Evolutionary conservation across 495 filamentous ascomycete genomes (phyloP), one percentile per base, ranked within the genome.

Genomic region (Podospora didyma): DNA sequence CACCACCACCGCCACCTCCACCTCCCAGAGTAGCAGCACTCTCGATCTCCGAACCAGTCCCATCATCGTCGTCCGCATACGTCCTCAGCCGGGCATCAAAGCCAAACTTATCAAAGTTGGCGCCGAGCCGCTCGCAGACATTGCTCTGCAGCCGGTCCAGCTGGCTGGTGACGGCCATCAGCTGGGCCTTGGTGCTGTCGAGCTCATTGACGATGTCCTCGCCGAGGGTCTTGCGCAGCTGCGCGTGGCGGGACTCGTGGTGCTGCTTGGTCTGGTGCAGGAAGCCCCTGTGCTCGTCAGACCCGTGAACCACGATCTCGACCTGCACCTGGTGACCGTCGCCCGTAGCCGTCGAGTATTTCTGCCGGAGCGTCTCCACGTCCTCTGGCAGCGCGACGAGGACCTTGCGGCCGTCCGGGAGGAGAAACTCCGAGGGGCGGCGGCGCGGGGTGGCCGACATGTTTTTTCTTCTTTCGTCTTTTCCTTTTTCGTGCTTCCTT

Each of bases 91-190:
- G 75, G 19, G 82, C 82, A 57, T 71, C 70, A 54, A 83, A 85
- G 14, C 82, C 82, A 65, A 78, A 86, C 58, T 79, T 79, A 11
- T 67, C 71, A 62, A 86, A 86, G 60, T 80, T 84, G 23, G 78
- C 77, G 1, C 84, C 19, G 47, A 26, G 68, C 17, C 73, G 62
- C 7, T 79, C 73, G 16, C 74, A 73, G 59, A 79, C 80, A 53
- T 77, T 72, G 5, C 75, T 22, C 20, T 60, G 76, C 47, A 84
- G 64, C 58, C 72, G 68, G 46, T 80, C 74, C n/a, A 86, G 62
- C 62, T 86, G 80, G 3, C 54, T 56, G 34, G 69, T 71, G 20
- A 86, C 62, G 1, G 60, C 59, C 57, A 78, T 76, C 1, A 86
- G 66, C 62, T 84, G 72, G 7, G 61, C 34, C 22, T 72, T 69